phyloP scores from a whole-genome alignment of 2,329 filamentous ascomycete genomes.

The Sporothrix globosa region DNA sequence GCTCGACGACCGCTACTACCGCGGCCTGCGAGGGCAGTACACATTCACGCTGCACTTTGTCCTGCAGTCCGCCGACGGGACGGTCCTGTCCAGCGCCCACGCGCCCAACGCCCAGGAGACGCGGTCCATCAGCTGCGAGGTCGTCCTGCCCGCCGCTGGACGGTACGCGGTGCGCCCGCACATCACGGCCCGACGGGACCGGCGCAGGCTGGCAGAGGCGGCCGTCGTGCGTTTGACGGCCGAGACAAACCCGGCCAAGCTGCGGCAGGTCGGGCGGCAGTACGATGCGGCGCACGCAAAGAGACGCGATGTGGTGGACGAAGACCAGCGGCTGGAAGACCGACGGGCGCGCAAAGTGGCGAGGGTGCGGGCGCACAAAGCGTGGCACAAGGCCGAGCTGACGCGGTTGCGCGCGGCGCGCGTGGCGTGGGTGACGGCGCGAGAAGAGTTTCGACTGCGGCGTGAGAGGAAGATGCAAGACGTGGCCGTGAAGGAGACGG shows the following conservation, averaged over 20 bases:
- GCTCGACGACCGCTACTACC: slow-evolving; percentile 53
- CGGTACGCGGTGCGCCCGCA: slow-evolving; percentile 71
- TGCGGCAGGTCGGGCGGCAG: slow-evolving; percentile 61
- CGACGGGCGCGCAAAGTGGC: slow-evolving; percentile 8
- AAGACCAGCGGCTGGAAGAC: slow-evolving; percentile 31
- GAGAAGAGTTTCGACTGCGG: slow-evolving; percentile 19
- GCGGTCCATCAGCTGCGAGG: slow-evolving; percentile 70
- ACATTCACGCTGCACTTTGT: slow-evolving; percentile 50
- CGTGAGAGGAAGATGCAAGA: slow-evolving; percentile 40
- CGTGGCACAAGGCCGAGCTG: slow-evolving; percentile 24
- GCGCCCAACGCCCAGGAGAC: slow-evolving; percentile 38
- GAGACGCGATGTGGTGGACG: slow-evolving; percentile 30
- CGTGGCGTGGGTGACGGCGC: slow-evolving; percentile 17
- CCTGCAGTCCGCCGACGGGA: not conserved
- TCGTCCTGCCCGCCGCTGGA: slow-evolving; percentile 67
- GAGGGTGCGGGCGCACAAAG: not conserved
- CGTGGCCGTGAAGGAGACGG: not conserved
- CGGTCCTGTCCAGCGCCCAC: slow-evolving; percentile 41
- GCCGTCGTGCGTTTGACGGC: slow-evolving; percentile 58
- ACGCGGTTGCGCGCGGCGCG: slow-evolving; percentile 17
- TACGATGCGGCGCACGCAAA: slow-evolving; percentile 63
- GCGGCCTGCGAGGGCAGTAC: slow-evolving; percentile 52
- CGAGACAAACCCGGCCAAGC: slow-evolving; percentile 61
- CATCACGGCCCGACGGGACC: slow-evolving; percentile 58
- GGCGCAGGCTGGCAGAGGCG: slow-evolving; percentile 55